phyloP scores from a whole-genome alignment of 208 protist genomes.

The Novymonas esmeraldas region DNA sequence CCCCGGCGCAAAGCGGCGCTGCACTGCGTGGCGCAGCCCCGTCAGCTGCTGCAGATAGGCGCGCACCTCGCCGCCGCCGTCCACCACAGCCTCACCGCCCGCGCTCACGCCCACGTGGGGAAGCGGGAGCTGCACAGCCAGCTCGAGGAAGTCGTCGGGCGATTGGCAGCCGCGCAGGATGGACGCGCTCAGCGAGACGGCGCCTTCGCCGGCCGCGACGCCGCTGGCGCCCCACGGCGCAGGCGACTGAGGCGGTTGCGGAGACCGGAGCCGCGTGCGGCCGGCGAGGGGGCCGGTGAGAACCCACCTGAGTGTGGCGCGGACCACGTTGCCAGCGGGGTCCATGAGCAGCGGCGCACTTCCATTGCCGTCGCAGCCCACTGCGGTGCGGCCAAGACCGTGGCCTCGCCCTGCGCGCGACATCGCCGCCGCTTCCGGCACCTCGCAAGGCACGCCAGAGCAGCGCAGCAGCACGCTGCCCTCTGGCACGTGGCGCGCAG shows the following conservation, averaged over 20 bases:
- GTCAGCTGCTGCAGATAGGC: slow-evolving; percentile 37
- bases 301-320: slow-evolving; percentile 8
- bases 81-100: slow-evolving; percentile 2
- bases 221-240: neutral
- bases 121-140: slow-evolving; percentile 40
- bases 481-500: slow-evolving; percentile 58
- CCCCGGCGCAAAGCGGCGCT: slow-evolving; percentile 53
- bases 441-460: slow-evolving; percentile 15
- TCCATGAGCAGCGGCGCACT: slow-evolving; percentile 24
- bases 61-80: slow-evolving; percentile 29
- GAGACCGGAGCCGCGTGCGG: neutral
- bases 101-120: slow-evolving; percentile 18
- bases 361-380: slow-evolving; percentile 6
- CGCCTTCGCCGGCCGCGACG: neutral
- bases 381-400: neutral
- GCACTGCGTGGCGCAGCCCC: slow-evolving; percentile 37
- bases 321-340: slow-evolving; percentile 22
- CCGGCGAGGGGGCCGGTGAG: neutral
- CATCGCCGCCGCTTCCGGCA: no score
- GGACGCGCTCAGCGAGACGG: slow-evolving; percentile 4
- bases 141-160: slow-evolving; percentile 46
- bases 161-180: slow-evolving; percentile 33
- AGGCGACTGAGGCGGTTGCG: neutral
- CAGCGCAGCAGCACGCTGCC: slow-evolving; percentile 55
- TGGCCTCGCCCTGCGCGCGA: no score